These are phyloP conservation scores for Colletotrichum tofieldiae DNA, from an alignment of 2,329 filamentous ascomycete genomes.

Conservation along the genomic window DNA sequence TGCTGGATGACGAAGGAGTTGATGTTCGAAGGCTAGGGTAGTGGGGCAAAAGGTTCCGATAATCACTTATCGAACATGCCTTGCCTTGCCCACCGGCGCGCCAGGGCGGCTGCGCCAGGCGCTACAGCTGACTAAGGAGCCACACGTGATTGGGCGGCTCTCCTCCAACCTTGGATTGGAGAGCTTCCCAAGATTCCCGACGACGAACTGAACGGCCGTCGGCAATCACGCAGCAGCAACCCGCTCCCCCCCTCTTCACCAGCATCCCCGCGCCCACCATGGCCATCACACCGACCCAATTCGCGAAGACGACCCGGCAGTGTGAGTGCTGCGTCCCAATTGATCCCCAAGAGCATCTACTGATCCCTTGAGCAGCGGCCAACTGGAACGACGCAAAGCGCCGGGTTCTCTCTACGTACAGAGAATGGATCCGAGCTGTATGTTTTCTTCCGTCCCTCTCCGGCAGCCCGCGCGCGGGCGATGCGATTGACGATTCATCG, in stretches of 20 bases:
- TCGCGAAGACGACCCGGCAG: conserved; percentile 84
- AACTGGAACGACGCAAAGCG: conserved; percentile 91
- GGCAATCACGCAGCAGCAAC: conserved; percentile 48
- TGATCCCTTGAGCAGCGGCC: conserved; percentile 74
- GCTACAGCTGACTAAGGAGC: conserved; percentile 37
- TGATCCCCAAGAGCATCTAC: conserved; percentile 44
- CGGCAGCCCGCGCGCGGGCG: conserved; percentile 2
- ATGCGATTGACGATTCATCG: background rate
- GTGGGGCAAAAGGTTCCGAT: conserved; percentile 31
- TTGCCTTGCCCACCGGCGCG: background rate
- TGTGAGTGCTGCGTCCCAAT: conserved; percentile 68
- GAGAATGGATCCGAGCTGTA: conserved; percentile 97
- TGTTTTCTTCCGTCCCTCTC: conserved; percentile 57
- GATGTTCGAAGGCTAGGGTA: conserved; percentile 5
- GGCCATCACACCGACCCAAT: conserved; percentile 94
- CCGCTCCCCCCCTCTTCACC: conserved; percentile 46
- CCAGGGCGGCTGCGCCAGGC: background rate
- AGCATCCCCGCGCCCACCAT: conserved; percentile 69
- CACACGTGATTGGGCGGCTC: conserved; percentile 40
- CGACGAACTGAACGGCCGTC: conserved; percentile 40
- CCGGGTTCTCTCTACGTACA: conserved; percentile 90
- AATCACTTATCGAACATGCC: conserved; percentile 8
- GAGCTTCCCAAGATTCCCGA: conserved; percentile 38
- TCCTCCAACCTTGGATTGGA: conserved; percentile 33
- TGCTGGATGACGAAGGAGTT: conserved; percentile 19